Evolutionary conservation across 2,329 filamentous ascomycete species (phyloP).

Genomic region (Exophiala dermatitidis): DNA sequence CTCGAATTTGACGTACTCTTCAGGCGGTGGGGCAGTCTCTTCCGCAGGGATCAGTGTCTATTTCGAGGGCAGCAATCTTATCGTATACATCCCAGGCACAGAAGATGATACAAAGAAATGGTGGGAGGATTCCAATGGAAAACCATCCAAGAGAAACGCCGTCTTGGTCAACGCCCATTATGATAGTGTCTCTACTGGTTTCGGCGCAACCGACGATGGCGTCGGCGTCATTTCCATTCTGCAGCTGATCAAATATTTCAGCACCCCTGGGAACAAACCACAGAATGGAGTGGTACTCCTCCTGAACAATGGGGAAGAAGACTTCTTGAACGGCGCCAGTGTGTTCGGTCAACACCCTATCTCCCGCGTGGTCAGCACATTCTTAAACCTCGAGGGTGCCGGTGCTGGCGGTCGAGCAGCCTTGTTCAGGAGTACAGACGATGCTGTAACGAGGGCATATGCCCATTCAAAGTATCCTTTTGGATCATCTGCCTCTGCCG

Average conservation of each 20-base stretch:
- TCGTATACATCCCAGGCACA: slow-evolving; percentile 80
- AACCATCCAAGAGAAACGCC: slow-evolving; percentile 57
- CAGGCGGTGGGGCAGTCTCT: slow-evolving; percentile 32
- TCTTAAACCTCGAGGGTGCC: slow-evolving; percentile 90
- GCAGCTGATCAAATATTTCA: slow-evolving; percentile 82
- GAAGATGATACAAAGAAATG: slow-evolving; percentile 66
- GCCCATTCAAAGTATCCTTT: slow-evolving; percentile 66
- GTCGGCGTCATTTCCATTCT: slow-evolving; percentile 80
- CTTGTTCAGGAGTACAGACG: slow-evolving; percentile 80
- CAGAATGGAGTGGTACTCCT: slow-evolving; percentile 74
- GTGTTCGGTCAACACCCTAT: slow-evolving; percentile 80
- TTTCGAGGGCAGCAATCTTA: slow-evolving; percentile 86
- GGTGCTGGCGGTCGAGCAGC: slow-evolving; percentile 84
- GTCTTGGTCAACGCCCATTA: slow-evolving; percentile 94
- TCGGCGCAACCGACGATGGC: slow-evolving; percentile 88
- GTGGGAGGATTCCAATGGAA: slow-evolving; percentile 54
- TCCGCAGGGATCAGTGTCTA: slow-evolving; percentile 54
- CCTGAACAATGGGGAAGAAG: slow-evolving; percentile 94
- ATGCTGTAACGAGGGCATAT: slow-evolving; percentile 77
- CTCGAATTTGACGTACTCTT: slow-evolving; percentile 69
- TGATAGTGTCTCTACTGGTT: slow-evolving; percentile 86
- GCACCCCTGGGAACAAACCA: slow-evolving; percentile 61
- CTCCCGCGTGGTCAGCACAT: slow-evolving; percentile 72
- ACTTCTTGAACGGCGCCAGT: slow-evolving; percentile 77
- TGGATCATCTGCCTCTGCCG: slow-evolving; percentile 70